Evolutionary conservation across 768 basidiomycete species (phyloP), one percentile per base, ranked within the genome.

Genomic region (Mrakia frigida): DNA sequence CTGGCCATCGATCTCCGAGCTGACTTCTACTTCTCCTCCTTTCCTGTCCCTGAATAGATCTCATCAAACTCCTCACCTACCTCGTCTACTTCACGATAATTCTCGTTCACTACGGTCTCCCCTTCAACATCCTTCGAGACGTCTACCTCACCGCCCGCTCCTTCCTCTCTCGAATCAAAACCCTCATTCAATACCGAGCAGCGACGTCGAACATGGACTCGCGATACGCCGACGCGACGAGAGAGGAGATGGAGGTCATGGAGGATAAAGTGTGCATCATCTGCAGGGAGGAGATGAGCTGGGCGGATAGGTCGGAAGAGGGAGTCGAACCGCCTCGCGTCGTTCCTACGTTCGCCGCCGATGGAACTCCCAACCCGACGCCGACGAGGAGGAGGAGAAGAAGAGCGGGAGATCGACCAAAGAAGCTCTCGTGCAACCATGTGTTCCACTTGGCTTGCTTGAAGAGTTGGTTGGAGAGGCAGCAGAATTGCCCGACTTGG

Each of bases 401-500:
- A 18, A 28, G 73, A 35, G 73, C 65, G 11, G 73, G 73, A 46
- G 93, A 92, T 73, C 95, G 94, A 21, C 95, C 96, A 2, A 99
- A 99, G 85, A 95, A 93, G 82, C 86, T 99, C 33, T 93, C 91
- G 13, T 99, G 97, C 84, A 95, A 95, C 0, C 97, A 99, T 83
- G 90, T 97, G 60, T 99, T 99, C 85, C 97, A 99, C 84, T 96
- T 98, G 83, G 90, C 98, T 81, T 99, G 97, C 83, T 87, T 99
- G 78, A 88, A 94, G 56, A 95, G 93, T 31, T 99, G 97, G 97
- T 87, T 99, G 37, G 97, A 99, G 83, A 88, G 97, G 61, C 97
- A 99, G 83, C 97, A 98, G 83, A 98, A 92, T 80, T 99, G 97
- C 83, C 97, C 97, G 1, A 99, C 97, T 59, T 99, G 96, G 96